Conservation (phyloP, 1,284 basidiomycete genomes). For the Abortiporus biennis region DNA sequence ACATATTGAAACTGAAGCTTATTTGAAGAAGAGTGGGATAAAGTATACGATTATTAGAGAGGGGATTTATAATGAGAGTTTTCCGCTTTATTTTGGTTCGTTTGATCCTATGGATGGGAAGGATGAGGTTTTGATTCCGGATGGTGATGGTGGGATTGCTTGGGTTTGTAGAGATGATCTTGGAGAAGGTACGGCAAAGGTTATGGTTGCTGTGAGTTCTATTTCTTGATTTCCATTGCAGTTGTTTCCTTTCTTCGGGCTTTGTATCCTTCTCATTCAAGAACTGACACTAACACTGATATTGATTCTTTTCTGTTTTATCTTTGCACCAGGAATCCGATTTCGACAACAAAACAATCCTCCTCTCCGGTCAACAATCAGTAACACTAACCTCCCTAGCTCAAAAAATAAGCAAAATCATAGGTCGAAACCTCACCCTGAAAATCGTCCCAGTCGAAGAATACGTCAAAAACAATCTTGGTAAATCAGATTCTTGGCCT, state of each 20-base stretch:
- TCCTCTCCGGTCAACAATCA: constrained; percentile 23
- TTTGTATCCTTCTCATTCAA: neutral
- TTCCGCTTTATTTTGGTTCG: constrained; percentile 29
- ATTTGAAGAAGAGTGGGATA: constrained; percentile 29
- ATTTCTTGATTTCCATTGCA: no score
- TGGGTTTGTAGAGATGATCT: constrained; percentile 27
- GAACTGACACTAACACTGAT: neutral
- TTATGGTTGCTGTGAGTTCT: constrained; percentile 20
- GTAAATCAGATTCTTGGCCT: constrained; percentile 6
- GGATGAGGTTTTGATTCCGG: constrained; percentile 20
- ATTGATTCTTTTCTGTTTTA: neutral
- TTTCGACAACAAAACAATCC: constrained; percentile 21
- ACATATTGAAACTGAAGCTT: constrained; percentile 30
- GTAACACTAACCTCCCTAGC: constrained; percentile 21
- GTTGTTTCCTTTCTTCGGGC: neutral
- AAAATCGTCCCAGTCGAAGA: constrained; percentile 21
- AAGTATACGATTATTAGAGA: constrained; percentile 31
- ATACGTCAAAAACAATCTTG: constrained; percentile 19
- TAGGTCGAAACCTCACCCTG: constrained; percentile 16
- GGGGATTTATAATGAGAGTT: constrained; percentile 34
- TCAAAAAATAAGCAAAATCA: constrained; percentile 14
- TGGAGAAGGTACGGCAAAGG: constrained; percentile 27
- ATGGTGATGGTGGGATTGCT: constrained; percentile 25
- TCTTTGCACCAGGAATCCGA: neutral
- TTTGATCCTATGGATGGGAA: constrained; percentile 16